Conservation (phyloP, 2,329 filamentous ascomycete genomes). For the Fusarium chuoi region DNA sequence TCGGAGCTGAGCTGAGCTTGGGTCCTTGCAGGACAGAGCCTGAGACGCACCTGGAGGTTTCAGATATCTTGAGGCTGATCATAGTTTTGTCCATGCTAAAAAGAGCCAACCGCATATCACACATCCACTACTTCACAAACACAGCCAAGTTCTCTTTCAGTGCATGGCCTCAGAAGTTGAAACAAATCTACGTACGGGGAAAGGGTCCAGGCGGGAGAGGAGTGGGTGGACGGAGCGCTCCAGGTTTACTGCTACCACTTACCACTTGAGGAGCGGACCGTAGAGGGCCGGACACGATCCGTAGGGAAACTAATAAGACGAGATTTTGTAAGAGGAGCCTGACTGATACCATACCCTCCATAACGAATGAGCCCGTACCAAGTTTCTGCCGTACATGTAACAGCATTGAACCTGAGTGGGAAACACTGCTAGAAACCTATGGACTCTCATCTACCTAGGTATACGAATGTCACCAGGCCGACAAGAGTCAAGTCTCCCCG, state of each 20-base stretch:
- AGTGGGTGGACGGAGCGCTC: constrained; percentile 18
- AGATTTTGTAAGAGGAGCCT: constrained; percentile 15
- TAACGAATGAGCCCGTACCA: background rate
- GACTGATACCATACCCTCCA: constrained; percentile 31
- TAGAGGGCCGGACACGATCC: constrained; percentile 38
- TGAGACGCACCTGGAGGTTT: constrained; percentile 29
- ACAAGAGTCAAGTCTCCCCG: constrained; percentile 14
- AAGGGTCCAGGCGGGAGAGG: constrained; percentile 19
- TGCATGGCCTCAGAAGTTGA: background rate
- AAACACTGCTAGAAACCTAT: constrained; percentile 7
- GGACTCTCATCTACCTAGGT: background rate
- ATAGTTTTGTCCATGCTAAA: constrained; percentile 1
- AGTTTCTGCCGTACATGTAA: background rate
- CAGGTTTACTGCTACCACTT: constrained; percentile 13
- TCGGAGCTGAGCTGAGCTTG: constrained; percentile 17
- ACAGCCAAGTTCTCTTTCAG: background rate
- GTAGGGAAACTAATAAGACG: constrained; percentile 32
- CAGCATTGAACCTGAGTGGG: background rate
- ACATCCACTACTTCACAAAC: background rate
- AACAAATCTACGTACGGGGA: background rate
- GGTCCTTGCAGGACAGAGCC: constrained; percentile 22
- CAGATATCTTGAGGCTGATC: constrained; percentile 26
- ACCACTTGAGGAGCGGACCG: constrained; percentile 40
- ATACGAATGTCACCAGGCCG: constrained; percentile 21
- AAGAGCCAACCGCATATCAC: background rate